Base-by-base conservation (phyloP, 495 filamentous ascomycete species). In the Filosporella fistucella region DNA sequence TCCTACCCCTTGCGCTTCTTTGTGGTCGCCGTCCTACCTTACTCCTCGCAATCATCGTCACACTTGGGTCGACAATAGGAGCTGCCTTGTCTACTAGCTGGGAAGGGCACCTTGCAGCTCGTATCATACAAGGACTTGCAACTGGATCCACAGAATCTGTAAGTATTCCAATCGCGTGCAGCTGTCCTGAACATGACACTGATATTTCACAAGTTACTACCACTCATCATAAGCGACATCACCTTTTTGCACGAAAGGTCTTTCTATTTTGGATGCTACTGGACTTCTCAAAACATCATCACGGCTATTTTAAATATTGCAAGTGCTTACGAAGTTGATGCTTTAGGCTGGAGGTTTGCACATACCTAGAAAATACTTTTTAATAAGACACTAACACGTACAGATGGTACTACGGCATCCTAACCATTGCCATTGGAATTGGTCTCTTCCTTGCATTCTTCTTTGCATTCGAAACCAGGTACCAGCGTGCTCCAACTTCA, bases 111-210 rank as follows among this genome's bases (percentile, higher is more conserved):
- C 49, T 67, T 6, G 57, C 50, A 1, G 32, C 63, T 1, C 55
- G 64, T 3, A 64, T 66, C 28, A 44, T 68, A 12, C 60, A 64
- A 38, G 65, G 65, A 21, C 44, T 68, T 7, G 59, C 64, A 18
- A 59, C 65, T 0, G 64, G 64, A 34, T 62, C 64, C 3, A 65
- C 65, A 0, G 64, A 66, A 41, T 67, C 62, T 33, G 63, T 66
- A 10, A 29, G 62, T 47, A 14, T 28, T 2, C 17, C 13, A 24
- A 26, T 24, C 21, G n/a, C n/a, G n/a, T n/a, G n/a, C n/a, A n/a
- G n/a, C n/a, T n/a, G n/a, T n/a, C n/a, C n/a, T n/a, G n/a, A n/a
- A n/a, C n/a, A n/a, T n/a, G n/a, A n/a, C n/a, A n/a, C n/a, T n/a
- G n/a, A n/a, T n/a, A n/a, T n/a, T n/a, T n/a, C n/a, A n/a, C 18